Base-by-base conservation (phyloP, 768 basidiomycete species). In the Mycena galericulata region DNA sequence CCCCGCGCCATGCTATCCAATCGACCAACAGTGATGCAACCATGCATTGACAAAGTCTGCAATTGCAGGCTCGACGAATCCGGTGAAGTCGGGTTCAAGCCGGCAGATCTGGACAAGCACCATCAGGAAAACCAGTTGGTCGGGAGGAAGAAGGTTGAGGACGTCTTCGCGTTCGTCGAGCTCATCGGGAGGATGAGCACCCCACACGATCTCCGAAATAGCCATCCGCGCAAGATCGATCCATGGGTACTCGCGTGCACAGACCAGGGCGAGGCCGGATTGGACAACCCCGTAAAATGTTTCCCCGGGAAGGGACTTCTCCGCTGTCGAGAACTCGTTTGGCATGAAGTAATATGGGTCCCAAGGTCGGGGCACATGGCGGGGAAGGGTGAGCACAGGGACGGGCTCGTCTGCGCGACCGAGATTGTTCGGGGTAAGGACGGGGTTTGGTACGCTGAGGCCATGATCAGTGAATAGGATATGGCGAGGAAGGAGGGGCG, bases 101-200 rank as follows among this genome's bases (percentile, higher is more conserved):
- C n/a, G 30, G 22, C 51, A 53, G n/a, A 53, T 53, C 51, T 53
- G 14, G 15, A 34, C 51, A 20, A 53, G 51, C 30, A 53, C 51
- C 27, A 32, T 34, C 29, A 53, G 22, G 29, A 53, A 53, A 24
- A 53, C 51, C 20, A 32, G 20, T 20, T 53, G 51, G 51, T 53
- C 51, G 27, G 51, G 51, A 4, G 51, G 51, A 5, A 53, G 51
- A 4, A 32, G 51, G 20, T 53, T 20, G 45, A n/a, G n/a, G n/a
- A n/a, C n/a, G n/a, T n/a, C n/a, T n/a, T n/a, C n/a, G n/a, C n/a
- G n/a, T n/a, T n/a, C n/a, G n/a, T n/a, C n/a, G n/a, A n/a, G n/a
- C n/a, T n/a, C n/a, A n/a, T n/a, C n/a, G n/a, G n/a, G n/a, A n/a
- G n/a, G n/a, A n/a, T n/a, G n/a, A n/a, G n/a, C n/a, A n/a, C n/a